Base-by-base conservation (phyloP, 1,284 basidiomycete species). In the Sporisorium graminicola region DNA sequence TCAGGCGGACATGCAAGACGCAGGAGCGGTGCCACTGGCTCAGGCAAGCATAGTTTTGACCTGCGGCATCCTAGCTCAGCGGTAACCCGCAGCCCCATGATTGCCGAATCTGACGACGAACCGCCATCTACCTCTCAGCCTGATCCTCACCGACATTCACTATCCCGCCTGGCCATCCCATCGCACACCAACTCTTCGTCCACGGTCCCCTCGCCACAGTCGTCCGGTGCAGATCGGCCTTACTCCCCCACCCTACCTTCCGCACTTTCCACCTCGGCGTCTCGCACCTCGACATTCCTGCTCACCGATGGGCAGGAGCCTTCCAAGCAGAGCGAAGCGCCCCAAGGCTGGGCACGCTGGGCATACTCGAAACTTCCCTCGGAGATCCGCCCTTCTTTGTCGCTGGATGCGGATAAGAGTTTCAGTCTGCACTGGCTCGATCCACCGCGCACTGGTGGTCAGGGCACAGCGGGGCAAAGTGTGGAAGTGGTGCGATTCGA, bases 341-440 rank as follows among this genome's bases (percentile, higher is more conserved):
- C 43, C 18, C 66, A 64, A 22, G 59, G 74, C 52, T 82, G 81
- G 81, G 63, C 78, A 12, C 55, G 73, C 26, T 81, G 81, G 81
- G 71, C 68, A 5, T 80, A 71, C 62, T 67, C 54, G 7, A 60
- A 73, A n/a, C 52, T 82, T n/a, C 81, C 80, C 12, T 50, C 64
- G 2, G 58, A 72, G 4, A 22, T 82, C 14, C 78, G 81, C 7
- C 77, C 81, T 0, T 52, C 61, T 8, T 52, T 82, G 0, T 56
- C 75, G 18, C 49, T 80, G 37, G 81, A 82, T 54, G 66, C 75
- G 5, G 60, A 60, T 33, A 80, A 82, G 47, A 69, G 63, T 40
- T 82, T 82, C 58, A 73, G 70, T 42, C 40, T 82, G n/a, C 66
- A 52, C 33, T 82, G 81, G 81, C 51, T 74, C 35, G 64, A 82